Percentiles rank a stretch among this genome's conserved stretches.
Conservation (phyloP, 2,329 filamentous ascomycete species). For the Alternaria arbusti region DNA sequence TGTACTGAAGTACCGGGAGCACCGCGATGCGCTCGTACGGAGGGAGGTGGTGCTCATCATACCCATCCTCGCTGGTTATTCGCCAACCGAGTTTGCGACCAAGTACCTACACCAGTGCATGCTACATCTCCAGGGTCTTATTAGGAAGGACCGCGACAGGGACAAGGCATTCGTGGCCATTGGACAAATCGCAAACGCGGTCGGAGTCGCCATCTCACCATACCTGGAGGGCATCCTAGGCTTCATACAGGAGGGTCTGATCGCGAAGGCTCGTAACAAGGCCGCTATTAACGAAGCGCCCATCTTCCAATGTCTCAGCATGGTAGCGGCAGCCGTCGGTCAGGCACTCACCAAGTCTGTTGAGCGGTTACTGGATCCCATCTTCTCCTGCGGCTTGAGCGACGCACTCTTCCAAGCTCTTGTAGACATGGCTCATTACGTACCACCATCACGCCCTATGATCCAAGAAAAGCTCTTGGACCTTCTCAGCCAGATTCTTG, state of each 20-base stretch:
- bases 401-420: constrained; percentile 93
- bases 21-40: constrained; percentile 84
- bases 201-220: constrained; percentile 91
- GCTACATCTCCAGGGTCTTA: constrained; percentile 90
- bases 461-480: constrained; percentile 95
- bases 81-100: constrained; percentile 85
- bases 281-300: constrained; percentile 67
- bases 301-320: constrained; percentile 97
- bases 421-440: constrained; percentile 98
- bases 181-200: constrained; percentile 93
- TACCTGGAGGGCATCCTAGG: constrained; percentile 94
- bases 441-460: constrained; percentile 87
- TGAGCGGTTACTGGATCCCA: constrained; percentile 91
- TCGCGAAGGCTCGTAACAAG: constrained; percentile 74
- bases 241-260: constrained; percentile 89
- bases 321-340: constrained; percentile 91
- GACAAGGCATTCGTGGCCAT: constrained; percentile 96
- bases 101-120: constrained; percentile 94
- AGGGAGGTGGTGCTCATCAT: constrained; percentile 91
- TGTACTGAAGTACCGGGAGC: constrained; percentile 89
- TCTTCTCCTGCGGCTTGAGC: constrained; percentile 94
- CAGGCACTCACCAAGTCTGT: constrained; percentile 99
- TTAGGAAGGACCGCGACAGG: constrained; percentile 89
- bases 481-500: constrained; percentile 92
- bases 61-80: constrained; percentile 89